Evolutionary conservation across 148 eudicot genomes (phyloP), one percentile per base, ranked within the genome.

Genomic region (Gaultheria prostrata): DNA sequence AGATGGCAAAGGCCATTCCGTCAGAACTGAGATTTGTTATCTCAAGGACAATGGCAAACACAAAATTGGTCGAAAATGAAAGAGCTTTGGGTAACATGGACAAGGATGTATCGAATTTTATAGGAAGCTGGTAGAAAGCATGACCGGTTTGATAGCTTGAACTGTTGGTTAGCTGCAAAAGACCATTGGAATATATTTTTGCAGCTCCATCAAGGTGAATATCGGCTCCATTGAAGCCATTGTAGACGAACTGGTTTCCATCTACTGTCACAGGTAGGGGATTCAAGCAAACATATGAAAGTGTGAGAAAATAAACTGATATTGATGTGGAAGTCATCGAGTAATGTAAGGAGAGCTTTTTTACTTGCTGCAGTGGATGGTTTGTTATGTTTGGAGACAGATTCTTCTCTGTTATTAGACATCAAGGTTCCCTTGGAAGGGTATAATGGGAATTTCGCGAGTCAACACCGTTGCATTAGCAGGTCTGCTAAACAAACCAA

Each of bases 1-100:
- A 80, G 65, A 86, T 83, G 80, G 74, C n/a, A 32, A 83, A 83
- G 72, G 88, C 86, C 30, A 86, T 80, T 14, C 86, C 88, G 45
- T 80, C 54, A 43, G 12, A 24, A 24, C 82, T 48, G 45, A 20
- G 13, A 45, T 77, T 71, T 5, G 83, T 32, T 1, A 65, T 5
- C 14, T 39, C 78, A 43, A 61, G 67, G 21, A 83, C 9, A 13
- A 83, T 86, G 21, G 81, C 69, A 67, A 86, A 86, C 43, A 82
- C 72, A 54, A 83, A 75, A 46, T 75, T 11, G 78, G 78, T 75
- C 54, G 78, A 75, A n/a, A 75, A 75, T 46, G 78, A 75, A 46
- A 75, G 78, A 46, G 18, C n/a, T 4, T 46, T 18, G 0, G 7
- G 48, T 35, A 35, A 59, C 21, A 6, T 18, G 72, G 72, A 61